phyloP scores from a whole-genome alignment of 2,329 filamentous ascomycete species.

The Thermoascus crustaceus region DNA sequence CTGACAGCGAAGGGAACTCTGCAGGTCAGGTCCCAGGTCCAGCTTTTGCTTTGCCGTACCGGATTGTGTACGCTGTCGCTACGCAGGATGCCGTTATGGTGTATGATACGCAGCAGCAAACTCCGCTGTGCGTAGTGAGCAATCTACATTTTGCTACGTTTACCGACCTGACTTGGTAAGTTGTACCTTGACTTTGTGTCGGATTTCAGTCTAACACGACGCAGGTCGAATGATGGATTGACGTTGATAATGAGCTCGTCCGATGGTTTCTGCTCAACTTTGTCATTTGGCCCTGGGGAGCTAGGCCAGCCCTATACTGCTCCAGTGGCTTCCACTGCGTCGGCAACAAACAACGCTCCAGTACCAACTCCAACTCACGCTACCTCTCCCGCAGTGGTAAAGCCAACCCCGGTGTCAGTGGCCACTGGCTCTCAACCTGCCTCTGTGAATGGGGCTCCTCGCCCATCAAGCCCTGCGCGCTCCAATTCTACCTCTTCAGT shows the following conservation, averaged over 20 bases:
- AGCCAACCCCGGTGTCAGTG: conserved; percentile 48
- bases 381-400: conserved; percentile 49
- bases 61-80: conserved; percentile 92
- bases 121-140: conserved; percentile 87
- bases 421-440: conserved; percentile 49
- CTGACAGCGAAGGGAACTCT: conserved; percentile 44
- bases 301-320: conserved; percentile 71
- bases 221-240: conserved; percentile 64
- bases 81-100: conserved; percentile 92
- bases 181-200: conserved; percentile 1
- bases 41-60: conserved; percentile 79
- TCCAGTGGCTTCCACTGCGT: conserved; percentile 28
- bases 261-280: conserved; percentile 90
- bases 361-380: conserved; percentile 61
- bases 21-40: conserved; percentile 48
- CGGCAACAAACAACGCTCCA: conserved; percentile 59
- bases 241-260: conserved; percentile 93
- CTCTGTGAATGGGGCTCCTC: conserved; percentile 33
- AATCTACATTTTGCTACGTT: conserved; percentile 97
- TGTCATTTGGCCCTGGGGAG: conserved; percentile 77
- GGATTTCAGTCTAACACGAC: conserved; percentile 17
- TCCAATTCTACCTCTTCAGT: conserved; percentile 82
- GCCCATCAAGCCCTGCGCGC: conserved; percentile 69
- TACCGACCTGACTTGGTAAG: conserved; percentile 89
- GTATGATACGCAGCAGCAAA: conserved; percentile 95